Base-by-base conservation (phyloP, 208 protist genomes). In the Trypanosoma avium region DNA sequence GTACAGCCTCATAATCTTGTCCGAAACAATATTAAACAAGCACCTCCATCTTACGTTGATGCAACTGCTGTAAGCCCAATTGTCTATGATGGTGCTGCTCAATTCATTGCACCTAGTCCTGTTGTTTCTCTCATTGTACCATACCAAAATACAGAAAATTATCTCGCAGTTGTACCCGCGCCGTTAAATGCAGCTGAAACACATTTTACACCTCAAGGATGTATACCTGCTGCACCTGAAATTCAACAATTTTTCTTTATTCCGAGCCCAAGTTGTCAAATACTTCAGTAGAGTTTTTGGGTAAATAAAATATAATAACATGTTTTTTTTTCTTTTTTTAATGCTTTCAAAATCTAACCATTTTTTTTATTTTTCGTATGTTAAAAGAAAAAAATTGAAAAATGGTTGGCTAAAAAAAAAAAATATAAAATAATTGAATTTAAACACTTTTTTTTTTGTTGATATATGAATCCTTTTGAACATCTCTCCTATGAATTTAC, bases 91-190 rank as follows among this genome's bases (percentile, higher is more conserved):
- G 8, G 30, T 30, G 4, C 59, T 10, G 1, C 59, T 56, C 59
- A 56, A 27, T 32, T 65, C 21, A 26, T 65, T 27, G n/a, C 19
- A n/a, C 26, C 45, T 2, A 30, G 10, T 56, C 59, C 46, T n/a
- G 35, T 54, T 45, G 30, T 65, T 43, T 43, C 59, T 29, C n/a
- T 54, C 30, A 56, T 65, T 19, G 26, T 65, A n/a, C 29, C 46
- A 21, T 65, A 55, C 24, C 59, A 65, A 47, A 38, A 54, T 9
- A 53, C 21, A 30, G 48, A 65, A 56, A 55, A 43, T 22, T 56
- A 55, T 65, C 0, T 56, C 22, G 13, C 29, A 32, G 27, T 54
- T 47, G 0, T 65, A 21, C 27, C 45, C 22, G 22, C 59, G 22
- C 47, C 29, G 22, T 54, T 53, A 15, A 56, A 38, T 53, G 10